Evolutionary conservation across 2,329 filamentous ascomycete species (phyloP).

Genomic region (Talaromyces rugulosus): DNA sequence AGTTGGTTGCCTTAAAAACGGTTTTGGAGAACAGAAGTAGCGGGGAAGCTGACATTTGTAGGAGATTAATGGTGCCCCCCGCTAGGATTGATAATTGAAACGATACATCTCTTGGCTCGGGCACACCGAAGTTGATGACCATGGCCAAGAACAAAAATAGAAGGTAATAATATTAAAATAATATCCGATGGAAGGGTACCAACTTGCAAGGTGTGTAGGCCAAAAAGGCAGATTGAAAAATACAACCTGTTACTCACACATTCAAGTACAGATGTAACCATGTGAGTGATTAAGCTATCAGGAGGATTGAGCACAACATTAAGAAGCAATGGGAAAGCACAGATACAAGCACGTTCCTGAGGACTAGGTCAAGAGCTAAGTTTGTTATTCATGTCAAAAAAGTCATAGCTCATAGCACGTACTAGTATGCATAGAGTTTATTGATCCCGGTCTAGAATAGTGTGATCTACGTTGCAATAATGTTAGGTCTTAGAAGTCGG

Average conservation of each 20-base stretch:
- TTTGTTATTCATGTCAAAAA: too few relatives aligned
- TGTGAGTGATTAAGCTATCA: background rate
- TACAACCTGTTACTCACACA: background rate
- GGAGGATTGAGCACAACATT: too few relatives aligned
- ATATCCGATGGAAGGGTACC: too few relatives aligned
- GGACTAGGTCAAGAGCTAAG: too few relatives aligned
- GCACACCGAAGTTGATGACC: too few relatives aligned
- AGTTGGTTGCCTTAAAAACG: background rate
- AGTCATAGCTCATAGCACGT: too few relatives aligned
- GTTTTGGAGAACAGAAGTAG: background rate
- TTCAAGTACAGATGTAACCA: background rate
- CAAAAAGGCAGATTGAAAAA: background rate
- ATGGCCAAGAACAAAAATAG: background rate
- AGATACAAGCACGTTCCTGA: background rate
- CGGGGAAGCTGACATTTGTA: background rate
- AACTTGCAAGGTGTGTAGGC: too few relatives aligned
- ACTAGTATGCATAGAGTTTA: too few relatives aligned
- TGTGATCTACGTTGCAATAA: too few relatives aligned
- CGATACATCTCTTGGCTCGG: background rate
- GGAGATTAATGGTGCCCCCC: background rate
- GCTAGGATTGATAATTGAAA: background rate
- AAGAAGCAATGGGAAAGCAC: background rate
- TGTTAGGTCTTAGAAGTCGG: too few relatives aligned
- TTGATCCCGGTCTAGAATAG: too few relatives aligned
- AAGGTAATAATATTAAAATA: too few relatives aligned